phyloP scores from a whole-genome alignment of 257 asterid species.

The Nicotiana knightiana region DNA sequence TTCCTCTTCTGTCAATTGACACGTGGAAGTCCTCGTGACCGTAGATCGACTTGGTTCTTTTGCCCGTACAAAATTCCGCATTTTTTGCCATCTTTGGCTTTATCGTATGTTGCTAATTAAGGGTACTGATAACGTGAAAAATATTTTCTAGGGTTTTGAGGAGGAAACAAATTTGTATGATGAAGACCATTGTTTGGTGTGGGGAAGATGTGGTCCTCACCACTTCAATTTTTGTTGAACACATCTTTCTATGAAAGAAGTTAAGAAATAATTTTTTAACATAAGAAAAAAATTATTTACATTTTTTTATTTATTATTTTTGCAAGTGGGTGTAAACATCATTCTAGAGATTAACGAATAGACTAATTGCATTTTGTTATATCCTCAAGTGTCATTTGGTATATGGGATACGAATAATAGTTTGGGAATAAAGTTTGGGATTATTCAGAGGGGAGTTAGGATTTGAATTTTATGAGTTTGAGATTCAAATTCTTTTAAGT shows the following conservation, averaged over 20 bases:
- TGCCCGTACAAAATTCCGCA: background rate
- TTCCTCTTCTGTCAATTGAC: background rate
- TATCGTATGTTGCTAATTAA: constrained; percentile 6
- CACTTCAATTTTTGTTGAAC: background rate
- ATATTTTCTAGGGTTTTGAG: background rate
- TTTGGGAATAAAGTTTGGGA: too few species aligned
- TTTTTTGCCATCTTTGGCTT: constrained; percentile 1
- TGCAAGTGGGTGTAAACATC: background rate
- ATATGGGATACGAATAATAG: too few species aligned
- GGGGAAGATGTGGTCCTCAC: constrained; percentile 6
- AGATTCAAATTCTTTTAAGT: too few species aligned
- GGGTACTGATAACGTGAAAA: background rate
- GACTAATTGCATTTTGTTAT: background rate
- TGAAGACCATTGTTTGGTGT: constrained; percentile 1
- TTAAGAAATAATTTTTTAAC: too few species aligned
- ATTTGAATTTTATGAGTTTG: too few species aligned
- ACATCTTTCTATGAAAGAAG: background rate
- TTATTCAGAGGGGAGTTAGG: too few species aligned
- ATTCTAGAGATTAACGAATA: background rate
- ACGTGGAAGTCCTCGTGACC: background rate
- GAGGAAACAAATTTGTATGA: background rate
- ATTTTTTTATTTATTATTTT: background rate
- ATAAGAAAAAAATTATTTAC: too few species aligned
- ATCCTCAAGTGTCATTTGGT: too few species aligned
- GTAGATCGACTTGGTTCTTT: background rate